Evolutionary conservation across 129 eudicot species (phyloP).

Genomic region (Sambucus nigra): DNA sequence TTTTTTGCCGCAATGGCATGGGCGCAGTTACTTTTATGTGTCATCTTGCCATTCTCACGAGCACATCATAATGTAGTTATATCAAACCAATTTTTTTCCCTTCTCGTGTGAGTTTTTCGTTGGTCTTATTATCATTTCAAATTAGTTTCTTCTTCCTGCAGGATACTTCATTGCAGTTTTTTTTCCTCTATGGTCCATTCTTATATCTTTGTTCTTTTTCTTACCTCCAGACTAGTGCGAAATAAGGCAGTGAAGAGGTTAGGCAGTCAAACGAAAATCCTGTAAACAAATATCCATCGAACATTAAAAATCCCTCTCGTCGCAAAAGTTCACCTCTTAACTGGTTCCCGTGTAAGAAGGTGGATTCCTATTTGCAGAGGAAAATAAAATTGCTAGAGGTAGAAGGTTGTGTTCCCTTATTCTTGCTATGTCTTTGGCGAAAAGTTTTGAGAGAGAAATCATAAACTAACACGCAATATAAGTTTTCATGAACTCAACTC

Average conservation of each 20-base stretch:
- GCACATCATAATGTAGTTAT: no score
- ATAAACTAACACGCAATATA: slow-evolving; percentile 13
- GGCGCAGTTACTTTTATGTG: no score
- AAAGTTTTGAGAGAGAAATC: neutral
- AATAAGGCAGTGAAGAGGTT: slow-evolving; percentile 37
- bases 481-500: slow-evolving; percentile 84
- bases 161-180: neutral
- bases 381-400: slow-evolving; percentile 78
- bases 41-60: no score
- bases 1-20: no score
- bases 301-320: slow-evolving; percentile 64
- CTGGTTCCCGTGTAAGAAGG: slow-evolving; percentile 93
- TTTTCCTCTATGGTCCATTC: neutral
- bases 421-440: slow-evolving; percentile 2
- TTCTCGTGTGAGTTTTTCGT: no score
- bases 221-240: slow-evolving; percentile 22
- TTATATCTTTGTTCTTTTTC: slow-evolving; percentile 1
- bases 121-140: no score
- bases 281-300: slow-evolving; percentile 55
- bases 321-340: slow-evolving; percentile 79
- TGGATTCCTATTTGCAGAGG: slow-evolving; percentile 75
- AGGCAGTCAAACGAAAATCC: slow-evolving; percentile 33
- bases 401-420: slow-evolving; percentile 1
- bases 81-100: no score
- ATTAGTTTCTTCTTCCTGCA: no score